These are phyloP conservation scores for Mycena amicta DNA, from an alignment of 768 basidiomycete species.

Conservation along the genomic window DNA sequence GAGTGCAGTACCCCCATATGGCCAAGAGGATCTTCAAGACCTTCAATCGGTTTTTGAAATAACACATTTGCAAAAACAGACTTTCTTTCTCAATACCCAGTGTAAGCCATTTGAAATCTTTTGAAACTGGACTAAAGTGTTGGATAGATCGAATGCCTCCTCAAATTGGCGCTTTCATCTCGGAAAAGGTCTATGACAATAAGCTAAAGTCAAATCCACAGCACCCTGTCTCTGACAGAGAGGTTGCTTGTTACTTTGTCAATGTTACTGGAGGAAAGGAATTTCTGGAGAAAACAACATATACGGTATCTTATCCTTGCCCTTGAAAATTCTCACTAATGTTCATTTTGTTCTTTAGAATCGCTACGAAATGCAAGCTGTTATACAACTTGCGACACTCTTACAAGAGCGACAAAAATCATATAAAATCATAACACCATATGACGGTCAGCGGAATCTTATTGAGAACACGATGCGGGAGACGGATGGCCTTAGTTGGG, in stretches of 20 bases:
- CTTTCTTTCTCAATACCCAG: constrained; percentile 69
- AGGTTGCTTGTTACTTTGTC: constrained; percentile 65
- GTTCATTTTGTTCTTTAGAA: constrained; percentile 48
- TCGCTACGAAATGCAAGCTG: constrained; percentile 52
- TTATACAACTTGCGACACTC: constrained; percentile 57
- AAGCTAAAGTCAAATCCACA: constrained; percentile 55
- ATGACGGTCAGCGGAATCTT: constrained; percentile 67
- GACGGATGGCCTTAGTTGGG: constrained; percentile 53
- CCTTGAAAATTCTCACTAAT: constrained; percentile 2
- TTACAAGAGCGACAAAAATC: constrained; percentile 52
- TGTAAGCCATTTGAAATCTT: too few species aligned
- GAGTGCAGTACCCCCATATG: constrained; percentile 85
- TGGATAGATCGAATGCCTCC: constrained; percentile 80
- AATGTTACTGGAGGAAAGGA: constrained; percentile 49
- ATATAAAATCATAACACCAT: constrained; percentile 78
- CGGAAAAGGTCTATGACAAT: constrained; percentile 62
- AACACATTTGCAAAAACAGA: constrained; percentile 51
- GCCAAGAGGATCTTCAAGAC: constrained; percentile 64
- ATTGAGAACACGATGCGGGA: constrained; percentile 61
- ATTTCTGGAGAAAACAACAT: constrained; percentile 23
- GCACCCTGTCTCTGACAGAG: constrained; percentile 50
- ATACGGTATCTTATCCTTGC: constrained; percentile 33
- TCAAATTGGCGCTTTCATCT: constrained; percentile 76
- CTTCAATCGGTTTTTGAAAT: constrained; percentile 81
- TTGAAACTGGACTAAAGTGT: constrained; percentile 10